Evolutionary conservation across 1,139 yeast species (phyloP), one percentile per base, ranked within the genome.

Genomic region (Scheffersomyces titani): DNA sequence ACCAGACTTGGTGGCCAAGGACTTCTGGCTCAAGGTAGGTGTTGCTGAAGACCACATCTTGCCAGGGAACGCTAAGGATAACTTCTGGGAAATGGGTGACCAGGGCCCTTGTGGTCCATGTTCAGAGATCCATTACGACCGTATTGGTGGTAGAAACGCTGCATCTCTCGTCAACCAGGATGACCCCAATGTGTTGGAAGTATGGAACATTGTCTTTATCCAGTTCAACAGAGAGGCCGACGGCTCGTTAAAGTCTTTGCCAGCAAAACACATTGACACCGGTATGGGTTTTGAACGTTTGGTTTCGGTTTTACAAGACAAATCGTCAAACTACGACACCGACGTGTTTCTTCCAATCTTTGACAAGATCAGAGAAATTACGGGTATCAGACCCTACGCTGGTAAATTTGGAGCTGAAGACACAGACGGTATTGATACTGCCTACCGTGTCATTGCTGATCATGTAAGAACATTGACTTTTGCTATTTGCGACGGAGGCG

Each of bases 31-130:
- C 62, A 84, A 83, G 47, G 89, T 89, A 49, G 99, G 99, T 64
- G 97, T 94, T 57, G 84, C 87, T 44, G 97, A 91, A 64, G 94
- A 89, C 71, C 98, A 92, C 71, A 93, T 94, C 65, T 80, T 94
- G 64, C 97, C 98, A 22, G 99, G 99, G 57, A 80, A 87, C 63
- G 90, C 88, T 55, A 81, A 87, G 71, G 99, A 94, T 73, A 94
- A 94, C 78, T 94, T 94, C 75, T 94, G 99, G 99, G 99, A 96
- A 80, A 94, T 94, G 99, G 99, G 99, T 66, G 99, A 96, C 71
- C 98, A 93, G 78, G 99, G 99, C 63, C 99, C 99, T 51, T 94
- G 99, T 81, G 99, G 99, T 61, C 99, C 99, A 53, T 96, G 99
- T 78, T 90, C 97, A 19, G 99, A 94, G 75, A 85, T 94, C 65